Base-by-base conservation (phyloP, 352 stramenopile species). In the Pythium aristosporum region DNA sequence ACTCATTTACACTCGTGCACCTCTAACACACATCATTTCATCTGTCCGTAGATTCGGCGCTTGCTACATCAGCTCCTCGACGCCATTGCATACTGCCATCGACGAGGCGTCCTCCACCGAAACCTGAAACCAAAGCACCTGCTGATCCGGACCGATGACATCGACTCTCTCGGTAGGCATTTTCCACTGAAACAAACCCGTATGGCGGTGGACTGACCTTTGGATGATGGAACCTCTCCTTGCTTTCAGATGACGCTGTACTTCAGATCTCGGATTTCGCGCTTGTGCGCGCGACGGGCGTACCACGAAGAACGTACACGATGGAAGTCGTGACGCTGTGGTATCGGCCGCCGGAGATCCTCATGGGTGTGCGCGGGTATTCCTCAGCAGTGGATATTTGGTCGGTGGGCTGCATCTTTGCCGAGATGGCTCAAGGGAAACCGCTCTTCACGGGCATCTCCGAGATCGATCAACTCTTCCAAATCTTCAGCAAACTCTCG, bases 401-500 rank as follows among this genome's bases (percentile, higher is more conserved):
- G 93, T 98, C 78, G 23, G 81, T 96, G 23, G 97, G 97, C 2
- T 99, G 96, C 65, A 99, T 99, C 42, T 98, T 99, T 75, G 97
- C 96, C 5, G 97, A 99, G 75, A 98, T 99, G 87, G 90, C 98
- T 39, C 87, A 88, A 43, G 75, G 74, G 34, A 86, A 89, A 32
- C 86, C 86, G 23, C 75, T 96, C 1, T 97, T 97, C 53, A 90
- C 74, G 5, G 77, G 76, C 52, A 87, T 87, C 54, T 91, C 76
- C 13, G 74, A 94, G 67, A 92, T 95, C 53, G 87, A 95, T 47
- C 87, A 95, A 63, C 68, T 95, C 8, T 92, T 92, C 68, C 83
- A 92, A 71, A 92, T 95, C 32, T 95, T 95, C 46, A 91, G 82
- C 66, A 96, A 98, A 61, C 76, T 99, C 25, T 98, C 97, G 62